These are phyloP conservation scores for Excoecaria cochinchinensis DNA, from an alignment of 345 rosid genomes.

Conservation along the genomic window DNA sequence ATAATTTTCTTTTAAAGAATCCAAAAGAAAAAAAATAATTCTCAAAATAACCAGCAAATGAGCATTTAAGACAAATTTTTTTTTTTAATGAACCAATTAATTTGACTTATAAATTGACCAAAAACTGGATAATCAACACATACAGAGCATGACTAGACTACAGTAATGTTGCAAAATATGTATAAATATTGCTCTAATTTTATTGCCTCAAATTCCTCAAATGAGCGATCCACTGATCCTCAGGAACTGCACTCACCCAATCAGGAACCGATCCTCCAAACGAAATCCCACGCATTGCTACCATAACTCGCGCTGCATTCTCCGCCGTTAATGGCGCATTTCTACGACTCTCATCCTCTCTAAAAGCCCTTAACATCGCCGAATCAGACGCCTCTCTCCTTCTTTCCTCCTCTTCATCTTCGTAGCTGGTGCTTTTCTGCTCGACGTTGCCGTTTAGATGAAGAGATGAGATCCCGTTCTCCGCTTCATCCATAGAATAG, in stretches of 20 bases:
- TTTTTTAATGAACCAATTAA: too few relatives aligned
- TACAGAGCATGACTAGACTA: too few relatives aligned
- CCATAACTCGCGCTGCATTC: slow-evolving; percentile 62
- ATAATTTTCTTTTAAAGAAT: too few relatives aligned
- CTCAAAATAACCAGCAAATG: too few relatives aligned
- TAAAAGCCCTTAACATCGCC: slow-evolving; percentile 52
- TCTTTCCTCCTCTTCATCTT: slow-evolving; percentile 37
- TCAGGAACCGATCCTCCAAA: slow-evolving; percentile 71
- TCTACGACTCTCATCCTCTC: slow-evolving; percentile 75
- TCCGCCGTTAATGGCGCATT: slow-evolving; percentile 65
- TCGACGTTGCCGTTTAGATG: slow-evolving; percentile 40
- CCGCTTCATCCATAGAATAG: slow-evolving; percentile 23
- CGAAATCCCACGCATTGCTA: slow-evolving; percentile 81
- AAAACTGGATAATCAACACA: too few relatives aligned
- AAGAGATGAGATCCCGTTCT: slow-evolving; percentile 53
- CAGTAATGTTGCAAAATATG: too few relatives aligned
- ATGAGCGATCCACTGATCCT: slow-evolving; percentile 73
- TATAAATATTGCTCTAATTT: too few relatives aligned
- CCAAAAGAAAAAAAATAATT: too few relatives aligned
- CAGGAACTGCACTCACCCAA: slow-evolving; percentile 64
- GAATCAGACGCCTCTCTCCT: slow-evolving; percentile 38
- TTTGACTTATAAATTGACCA: too few relatives aligned
- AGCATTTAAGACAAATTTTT: too few relatives aligned
- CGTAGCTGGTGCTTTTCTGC: slow-evolving; percentile 39
- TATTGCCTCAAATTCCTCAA: slow-evolving; percentile 54